phyloP scores from a whole-genome alignment of 305 asterid species.

The Salvia sclarea region DNA sequence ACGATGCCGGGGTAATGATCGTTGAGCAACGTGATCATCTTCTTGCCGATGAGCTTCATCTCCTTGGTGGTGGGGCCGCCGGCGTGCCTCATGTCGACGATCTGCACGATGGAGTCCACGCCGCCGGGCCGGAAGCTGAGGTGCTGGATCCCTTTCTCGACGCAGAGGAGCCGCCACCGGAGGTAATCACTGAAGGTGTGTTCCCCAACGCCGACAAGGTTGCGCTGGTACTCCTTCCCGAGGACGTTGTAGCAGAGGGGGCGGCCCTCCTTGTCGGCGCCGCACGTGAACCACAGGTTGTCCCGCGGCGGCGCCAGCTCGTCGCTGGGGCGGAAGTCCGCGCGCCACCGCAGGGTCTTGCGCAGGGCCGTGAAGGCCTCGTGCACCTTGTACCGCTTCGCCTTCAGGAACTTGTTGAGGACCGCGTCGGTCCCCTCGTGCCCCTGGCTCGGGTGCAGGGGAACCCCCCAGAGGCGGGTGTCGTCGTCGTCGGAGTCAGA shows the following conservation, averaged over 20 bases:
- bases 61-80: slow-evolving; percentile 52
- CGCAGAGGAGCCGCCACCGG: slow-evolving; percentile 66
- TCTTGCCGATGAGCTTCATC: slow-evolving; percentile 50
- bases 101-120: slow-evolving; percentile 57
- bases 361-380: slow-evolving; percentile 62
- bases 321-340: slow-evolving; percentile 40
- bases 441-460: slow-evolving; percentile 59
- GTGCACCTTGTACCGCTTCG: slow-evolving; percentile 51
- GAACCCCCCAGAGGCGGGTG: slow-evolving; percentile 67
- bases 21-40: slow-evolving; percentile 49
- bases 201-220: slow-evolving; percentile 28
- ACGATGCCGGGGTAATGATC: slow-evolving; percentile 78
- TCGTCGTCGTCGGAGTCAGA: neutral
- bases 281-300: slow-evolving; percentile 50
- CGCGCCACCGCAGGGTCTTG: slow-evolving; percentile 68
- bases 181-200: slow-evolving; percentile 44
- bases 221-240: slow-evolving; percentile 43
- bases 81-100: slow-evolving; percentile 61
- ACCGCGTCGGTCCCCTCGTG: slow-evolving; percentile 55
- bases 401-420: slow-evolving; percentile 67
- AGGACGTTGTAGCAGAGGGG: slow-evolving; percentile 57
- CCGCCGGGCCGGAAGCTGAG: slow-evolving; percentile 68
- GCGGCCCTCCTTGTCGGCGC: slow-evolving; percentile 65
- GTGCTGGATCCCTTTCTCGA: slow-evolving; percentile 63
- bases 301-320: slow-evolving; percentile 41